A percentile compares a stretch with the other conserved stretches of the same genome.
These are phyloP conservation scores for Pythium myriotylum DNA, from an alignment of 352 stramenopile genomes.

Conservation along the genomic window DNA sequence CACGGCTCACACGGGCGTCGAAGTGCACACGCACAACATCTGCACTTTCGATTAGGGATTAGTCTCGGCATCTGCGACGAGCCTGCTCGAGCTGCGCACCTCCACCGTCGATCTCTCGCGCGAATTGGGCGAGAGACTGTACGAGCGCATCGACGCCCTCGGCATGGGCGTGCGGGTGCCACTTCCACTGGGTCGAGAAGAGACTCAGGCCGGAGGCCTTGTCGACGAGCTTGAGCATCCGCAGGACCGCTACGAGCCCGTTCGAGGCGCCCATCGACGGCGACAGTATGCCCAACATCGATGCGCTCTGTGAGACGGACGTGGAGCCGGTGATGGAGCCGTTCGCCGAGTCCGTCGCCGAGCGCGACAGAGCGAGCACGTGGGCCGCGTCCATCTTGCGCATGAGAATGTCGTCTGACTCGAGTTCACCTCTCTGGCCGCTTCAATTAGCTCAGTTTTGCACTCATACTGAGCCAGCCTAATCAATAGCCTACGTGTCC, in stretches of 20 bases:
- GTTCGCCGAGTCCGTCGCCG: conserved; percentile 8
- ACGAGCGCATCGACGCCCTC: conserved; percentile 79
- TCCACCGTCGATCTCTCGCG: conserved; percentile 82
- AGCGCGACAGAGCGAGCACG: conserved; percentile 2
- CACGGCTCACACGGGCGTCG: conserved; percentile 33
- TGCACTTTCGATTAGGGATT: conserved; percentile 32
- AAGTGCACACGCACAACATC: conserved; percentile 77
- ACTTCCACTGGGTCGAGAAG: conserved; percentile 84
- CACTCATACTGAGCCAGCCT: neutral
- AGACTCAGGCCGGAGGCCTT: conserved; percentile 66
- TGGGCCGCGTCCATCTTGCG: conserved; percentile 3
- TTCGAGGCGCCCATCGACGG: conserved; percentile 17
- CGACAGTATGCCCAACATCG: conserved; percentile 2
- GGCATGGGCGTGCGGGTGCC: conserved; percentile 68
- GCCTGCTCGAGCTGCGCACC: conserved; percentile 29
- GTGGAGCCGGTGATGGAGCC: conserved; percentile 5
- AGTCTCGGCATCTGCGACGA: neutral
- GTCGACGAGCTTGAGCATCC: conserved; percentile 78
- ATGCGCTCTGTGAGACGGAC: conserved; percentile 9
- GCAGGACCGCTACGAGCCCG: conserved; percentile 53
- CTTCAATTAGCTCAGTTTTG: too few species aligned
- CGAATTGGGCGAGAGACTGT: conserved; percentile 84
- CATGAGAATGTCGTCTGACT: neutral
- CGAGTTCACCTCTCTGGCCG: conserved; percentile 3
- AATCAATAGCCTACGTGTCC: neutral